Base-by-base conservation (phyloP, 768 basidiomycete species). In the Termitomyces sp. region DNA sequence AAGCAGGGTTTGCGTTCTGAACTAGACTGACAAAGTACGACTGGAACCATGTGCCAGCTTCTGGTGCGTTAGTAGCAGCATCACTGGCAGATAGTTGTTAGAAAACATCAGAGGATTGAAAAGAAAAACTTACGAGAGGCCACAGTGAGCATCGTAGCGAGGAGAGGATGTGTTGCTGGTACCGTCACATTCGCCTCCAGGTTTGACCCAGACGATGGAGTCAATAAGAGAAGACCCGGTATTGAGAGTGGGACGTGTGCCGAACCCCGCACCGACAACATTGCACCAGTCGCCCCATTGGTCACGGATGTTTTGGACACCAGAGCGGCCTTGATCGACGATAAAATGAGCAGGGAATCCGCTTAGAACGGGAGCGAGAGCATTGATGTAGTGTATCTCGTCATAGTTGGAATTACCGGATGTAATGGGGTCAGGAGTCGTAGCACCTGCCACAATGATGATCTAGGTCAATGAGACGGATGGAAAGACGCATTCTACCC, bases 241-340 rank as follows among this genome's bases (percentile, higher is more conserved):
- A 76, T 72, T 79, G 56, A 73, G 73, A 41, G 85, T 85, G 34
- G 84, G 84, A 55, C 75, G 83, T 47, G 73, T 78, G 58, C 85
- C 85, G 69, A 85, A 86, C 58, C 85, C 86, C 55, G 85, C 81
- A 63, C 78, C 78, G 65, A 80, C 78, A 67, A 87, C 81, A 68
- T 87, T 87, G 78, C 85, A 85, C 81, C 83, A 87, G 73, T 86
- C 81, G 63, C 84, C 85, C 84, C 85, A 86, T 61, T 73, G 69
- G 27, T 76, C 67, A 54, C 85, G 82, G 70, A 86, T 75, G 73
- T 83, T 80, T 73, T 86, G 84, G 20, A 77, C 75, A 69, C 85
- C 85, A 41, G 83, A 80, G 58, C 85, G 84, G 58, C 82, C 81
- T 74, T 86, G 84, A 72, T 86, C 86, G 57, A 86, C 84, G 68